Evolutionary conservation across 192 early-diverging fungal genomes (phyloP), one percentile per base, ranked within the genome.

Genomic region (Nowakowskiella sp.): DNA sequence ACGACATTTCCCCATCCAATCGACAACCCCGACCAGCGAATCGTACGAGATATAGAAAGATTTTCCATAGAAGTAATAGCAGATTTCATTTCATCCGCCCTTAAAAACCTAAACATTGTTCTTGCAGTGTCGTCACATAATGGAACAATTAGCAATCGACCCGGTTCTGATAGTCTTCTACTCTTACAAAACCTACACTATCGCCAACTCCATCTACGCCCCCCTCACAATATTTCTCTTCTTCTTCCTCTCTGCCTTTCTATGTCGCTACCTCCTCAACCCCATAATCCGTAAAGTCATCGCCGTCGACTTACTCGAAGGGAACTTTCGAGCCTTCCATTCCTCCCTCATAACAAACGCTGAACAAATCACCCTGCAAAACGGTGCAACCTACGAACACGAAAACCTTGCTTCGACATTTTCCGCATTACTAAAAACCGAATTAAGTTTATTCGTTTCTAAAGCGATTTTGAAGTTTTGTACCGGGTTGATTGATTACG

Each of bases 31-130:
- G 92, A 96, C 58, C 88, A 91, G 64, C 80, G 91, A 10, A 89
- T 93, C 31, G 76, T 91, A 13, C 89, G 92, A 65, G 92, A 96
- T 62, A 78, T 91, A 30, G 90, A 89, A 58, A 84, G 83, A 43
- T 79, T 96, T 29, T 36, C 86, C 13, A 80, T 82, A 13, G 65
- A 45, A 51, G 64, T 66, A 19, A 26, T 54, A 51, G 1, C 21
- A 28, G 23, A 4, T 32, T 3, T 31, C 13, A 4, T 49, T 27
- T n/a, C 29, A 3, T 23, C 21, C 29, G 25, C 4, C 48, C 3
- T 3, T 32, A 42, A 16, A 10, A 6, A 19, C 29, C 3, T 4
- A 34, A n/a, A 32, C n/a, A 32, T 5, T 29, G 29, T 8, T 57
- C 23, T 55, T 55, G 53, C 55, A 81, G 31, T 51, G 85, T 4